phyloP scores from a whole-genome alignment of 805 yeast species.

The Ogataea nonfermentans region DNA sequence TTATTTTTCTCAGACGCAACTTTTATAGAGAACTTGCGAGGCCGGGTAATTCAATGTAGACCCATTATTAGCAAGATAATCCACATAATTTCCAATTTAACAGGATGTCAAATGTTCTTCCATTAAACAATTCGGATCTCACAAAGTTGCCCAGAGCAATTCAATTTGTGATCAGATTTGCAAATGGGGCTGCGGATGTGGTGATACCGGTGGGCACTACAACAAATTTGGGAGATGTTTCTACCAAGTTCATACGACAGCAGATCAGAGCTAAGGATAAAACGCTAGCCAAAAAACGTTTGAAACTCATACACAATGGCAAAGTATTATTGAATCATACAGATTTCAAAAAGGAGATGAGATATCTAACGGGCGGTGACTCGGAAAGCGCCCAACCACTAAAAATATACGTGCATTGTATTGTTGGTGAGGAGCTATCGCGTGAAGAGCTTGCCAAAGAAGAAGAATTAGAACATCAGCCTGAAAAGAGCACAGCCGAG shows the following conservation, averaged over 20 bases:
- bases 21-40: conserved; percentile 7
- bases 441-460: conserved; percentile 58
- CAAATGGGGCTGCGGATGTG: conserved; percentile 44
- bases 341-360: conserved; percentile 51
- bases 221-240: conserved; percentile 30
- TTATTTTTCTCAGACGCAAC: not conserved
- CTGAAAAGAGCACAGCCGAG: conserved; percentile 52
- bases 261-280: conserved; percentile 38
- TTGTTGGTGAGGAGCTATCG: conserved; percentile 65
- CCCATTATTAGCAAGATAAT: not conserved
- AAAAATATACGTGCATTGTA: conserved; percentile 70
- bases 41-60: conserved; percentile 12
- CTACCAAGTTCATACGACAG: conserved; percentile 40
- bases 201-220: conserved; percentile 32
- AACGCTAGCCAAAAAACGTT: conserved; percentile 40
- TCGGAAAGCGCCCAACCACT: conserved; percentile 20
- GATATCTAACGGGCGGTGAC: conserved; percentile 24
- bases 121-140: conserved; percentile 16
- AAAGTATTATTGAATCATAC: conserved; percentile 57
- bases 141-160: conserved; percentile 6
- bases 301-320: conserved; percentile 70
- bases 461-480: conserved; percentile 55
- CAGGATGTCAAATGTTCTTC: conserved; percentile 18
- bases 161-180: conserved; percentile 43
- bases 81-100: not conserved